Conservation (phyloP, 306 rosid genomes). For the Macrotyloma uniflorum region DNA sequence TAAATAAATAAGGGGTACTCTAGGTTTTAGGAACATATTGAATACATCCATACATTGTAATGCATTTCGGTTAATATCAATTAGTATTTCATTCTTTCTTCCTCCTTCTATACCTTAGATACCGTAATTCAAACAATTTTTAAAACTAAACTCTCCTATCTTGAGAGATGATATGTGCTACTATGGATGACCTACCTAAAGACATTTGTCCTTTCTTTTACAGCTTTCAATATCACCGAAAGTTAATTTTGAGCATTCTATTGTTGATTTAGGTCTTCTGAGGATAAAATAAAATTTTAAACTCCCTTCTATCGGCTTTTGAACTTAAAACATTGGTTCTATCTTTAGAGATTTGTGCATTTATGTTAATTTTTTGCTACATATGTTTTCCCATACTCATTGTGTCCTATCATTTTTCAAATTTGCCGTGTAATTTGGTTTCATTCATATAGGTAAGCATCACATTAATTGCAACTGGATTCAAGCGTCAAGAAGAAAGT, state of each 20-base stretch:
- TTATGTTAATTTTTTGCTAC: neutral
- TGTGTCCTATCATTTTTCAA: neutral
- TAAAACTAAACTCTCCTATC: neutral
- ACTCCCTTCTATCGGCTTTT: neutral
- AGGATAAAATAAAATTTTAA: neutral
- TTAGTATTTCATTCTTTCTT: neutral
- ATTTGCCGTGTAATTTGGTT: slow-evolving; percentile 29
- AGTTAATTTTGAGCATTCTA: neutral
- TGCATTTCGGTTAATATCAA: neutral
- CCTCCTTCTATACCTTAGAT: neutral
- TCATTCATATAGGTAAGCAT: slow-evolving; percentile 78
- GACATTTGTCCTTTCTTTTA: slow-evolving; percentile 1
- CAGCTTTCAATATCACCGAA: neutral
- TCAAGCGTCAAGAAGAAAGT: slow-evolving; percentile 97
- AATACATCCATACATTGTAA: neutral
- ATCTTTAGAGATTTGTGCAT: neutral
- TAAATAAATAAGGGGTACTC: neutral
- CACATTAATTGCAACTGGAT: slow-evolving; percentile 96
- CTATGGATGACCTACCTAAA: neutral
- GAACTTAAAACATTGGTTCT: neutral
- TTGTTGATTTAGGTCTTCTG: neutral
- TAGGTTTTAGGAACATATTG: neutral
- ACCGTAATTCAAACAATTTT: neutral
- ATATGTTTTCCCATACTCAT: neutral
- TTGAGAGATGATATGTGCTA: neutral